phyloP scores from a whole-genome alignment of 1,139 yeast species.

The Diutina pseudorugosa region DNA sequence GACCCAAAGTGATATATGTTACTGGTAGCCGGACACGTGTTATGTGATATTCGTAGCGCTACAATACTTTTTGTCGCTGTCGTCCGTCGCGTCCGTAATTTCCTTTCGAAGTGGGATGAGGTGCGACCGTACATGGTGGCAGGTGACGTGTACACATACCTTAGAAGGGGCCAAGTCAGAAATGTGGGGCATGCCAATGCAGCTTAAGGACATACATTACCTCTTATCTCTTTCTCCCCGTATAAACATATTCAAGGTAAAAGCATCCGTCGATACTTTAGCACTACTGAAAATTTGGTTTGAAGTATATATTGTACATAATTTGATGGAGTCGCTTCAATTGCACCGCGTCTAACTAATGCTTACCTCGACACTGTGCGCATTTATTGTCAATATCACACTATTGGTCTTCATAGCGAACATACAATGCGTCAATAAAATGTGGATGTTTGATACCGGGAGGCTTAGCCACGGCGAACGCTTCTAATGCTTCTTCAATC shows the following conservation, averaged over 20 bases:
- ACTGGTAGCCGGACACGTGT: too few relatives aligned
- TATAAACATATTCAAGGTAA: too few relatives aligned
- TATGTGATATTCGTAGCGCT: too few relatives aligned
- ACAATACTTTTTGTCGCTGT: too few relatives aligned
- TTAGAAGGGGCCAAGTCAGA: not conserved
- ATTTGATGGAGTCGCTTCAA: too few relatives aligned
- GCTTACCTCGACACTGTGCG: not conserved
- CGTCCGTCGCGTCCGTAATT: not conserved
- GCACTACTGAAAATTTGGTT: too few relatives aligned
- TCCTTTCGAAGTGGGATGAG: not conserved
- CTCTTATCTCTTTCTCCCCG: too few relatives aligned
- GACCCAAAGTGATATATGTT: too few relatives aligned
- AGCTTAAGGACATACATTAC: too few relatives aligned
- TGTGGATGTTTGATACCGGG: conserved; percentile 77
- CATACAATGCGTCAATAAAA: conserved; percentile 61
- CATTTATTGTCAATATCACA: not conserved
- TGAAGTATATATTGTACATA: too few relatives aligned
- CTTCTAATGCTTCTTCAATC: conserved; percentile 52
- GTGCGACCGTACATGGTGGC: not conserved
- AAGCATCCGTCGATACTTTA: too few relatives aligned
- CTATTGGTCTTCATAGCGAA: conserved; percentile 36
- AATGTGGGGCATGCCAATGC: not conserved
- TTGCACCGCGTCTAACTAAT: too few relatives aligned
- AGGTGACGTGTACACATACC: not conserved
- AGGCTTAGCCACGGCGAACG: conserved; percentile 43